phyloP scores from a whole-genome alignment of 176 grass and related monocot species.

The Oropetium thomaeum region DNA sequence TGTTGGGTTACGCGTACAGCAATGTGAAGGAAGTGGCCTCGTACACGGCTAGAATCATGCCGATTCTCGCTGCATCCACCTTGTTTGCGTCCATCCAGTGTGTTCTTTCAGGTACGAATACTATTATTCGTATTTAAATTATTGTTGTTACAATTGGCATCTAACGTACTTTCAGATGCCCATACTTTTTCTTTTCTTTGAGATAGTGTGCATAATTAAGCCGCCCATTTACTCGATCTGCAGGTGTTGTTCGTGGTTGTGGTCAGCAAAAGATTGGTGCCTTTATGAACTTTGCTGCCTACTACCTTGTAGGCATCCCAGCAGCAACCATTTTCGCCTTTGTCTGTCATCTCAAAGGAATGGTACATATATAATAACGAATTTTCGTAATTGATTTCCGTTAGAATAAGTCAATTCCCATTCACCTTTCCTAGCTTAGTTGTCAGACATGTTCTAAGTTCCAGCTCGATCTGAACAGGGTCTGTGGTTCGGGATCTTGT shows the following conservation, averaged over 20 bases:
- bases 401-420: neutral
- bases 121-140: too few relatives aligned
- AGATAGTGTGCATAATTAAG: neutral
- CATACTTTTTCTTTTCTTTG: too few relatives aligned
- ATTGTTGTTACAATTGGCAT: too few relatives aligned
- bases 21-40: slow-evolving; percentile 39
- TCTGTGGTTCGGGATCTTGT: neutral
- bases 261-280: neutral
- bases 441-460: neutral
- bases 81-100: slow-evolving; percentile 45
- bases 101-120: slow-evolving; percentile 64
- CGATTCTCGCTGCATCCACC: slow-evolving; percentile 42
- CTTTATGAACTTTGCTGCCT: neutral
- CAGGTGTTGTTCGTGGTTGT: neutral
- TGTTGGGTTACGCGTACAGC: slow-evolving; percentile 54
- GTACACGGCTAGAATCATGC: slow-evolving; percentile 37
- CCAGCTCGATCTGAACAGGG: neutral
- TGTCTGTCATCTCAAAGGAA: neutral
- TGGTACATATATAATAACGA: too few relatives aligned
- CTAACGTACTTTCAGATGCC: too few relatives aligned
- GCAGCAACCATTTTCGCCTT: neutral
- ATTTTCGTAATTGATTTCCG: too few relatives aligned
- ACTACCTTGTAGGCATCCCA: neutral
- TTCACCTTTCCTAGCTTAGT: neutral
- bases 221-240: neutral